These are phyloP conservation scores for Nigrospora sphaerica DNA, from an alignment of 2,329 filamentous ascomycete species.

Conservation along the genomic window DNA sequence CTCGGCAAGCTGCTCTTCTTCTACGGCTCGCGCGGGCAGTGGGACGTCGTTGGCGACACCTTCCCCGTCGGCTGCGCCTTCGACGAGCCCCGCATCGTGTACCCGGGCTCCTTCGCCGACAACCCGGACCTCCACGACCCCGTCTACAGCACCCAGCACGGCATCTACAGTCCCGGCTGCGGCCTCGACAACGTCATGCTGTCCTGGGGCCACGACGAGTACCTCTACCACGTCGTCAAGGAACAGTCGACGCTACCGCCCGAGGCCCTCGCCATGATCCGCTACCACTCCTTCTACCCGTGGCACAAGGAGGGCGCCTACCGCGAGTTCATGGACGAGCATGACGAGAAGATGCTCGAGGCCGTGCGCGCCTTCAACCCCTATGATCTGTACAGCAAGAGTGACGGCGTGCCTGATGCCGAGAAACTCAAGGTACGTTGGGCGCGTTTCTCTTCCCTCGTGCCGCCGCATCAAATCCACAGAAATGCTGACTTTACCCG, in stretches of 20 bases:
- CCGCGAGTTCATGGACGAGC: slow-evolving; percentile 72
- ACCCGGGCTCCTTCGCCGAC: slow-evolving; percentile 65
- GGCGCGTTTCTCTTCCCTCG: background rate
- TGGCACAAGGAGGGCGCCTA: slow-evolving; percentile 85
- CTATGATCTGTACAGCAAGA: slow-evolving; percentile 90
- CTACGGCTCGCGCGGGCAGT: slow-evolving; percentile 79
- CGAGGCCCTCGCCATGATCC: slow-evolving; percentile 85
- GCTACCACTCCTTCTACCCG: slow-evolving; percentile 89
- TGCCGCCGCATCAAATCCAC: background rate
- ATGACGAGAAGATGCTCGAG: slow-evolving; percentile 72
- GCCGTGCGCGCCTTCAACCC: slow-evolving; percentile 85
- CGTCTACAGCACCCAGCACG: slow-evolving; percentile 68
- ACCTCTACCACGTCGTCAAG: slow-evolving; percentile 80
- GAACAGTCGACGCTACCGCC: slow-evolving; percentile 71
- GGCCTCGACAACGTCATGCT: slow-evolving; percentile 85
- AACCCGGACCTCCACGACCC: slow-evolving; percentile 70
- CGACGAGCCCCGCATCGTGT: slow-evolving; percentile 67
- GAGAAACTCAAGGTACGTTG: slow-evolving; percentile 65
- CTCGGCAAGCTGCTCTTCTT: slow-evolving; percentile 76
- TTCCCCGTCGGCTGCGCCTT: slow-evolving; percentile 74
- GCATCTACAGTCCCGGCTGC: slow-evolving; percentile 74
- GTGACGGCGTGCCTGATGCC: slow-evolving; percentile 68
- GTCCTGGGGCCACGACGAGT: slow-evolving; percentile 85
- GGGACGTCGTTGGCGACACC: slow-evolving; percentile 87
- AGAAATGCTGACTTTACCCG: slow-evolving; percentile 3